These are phyloP conservation scores for Amaranthus tricolor DNA, from an alignment of 179 eudicot species.

Conservation along the genomic window DNA sequence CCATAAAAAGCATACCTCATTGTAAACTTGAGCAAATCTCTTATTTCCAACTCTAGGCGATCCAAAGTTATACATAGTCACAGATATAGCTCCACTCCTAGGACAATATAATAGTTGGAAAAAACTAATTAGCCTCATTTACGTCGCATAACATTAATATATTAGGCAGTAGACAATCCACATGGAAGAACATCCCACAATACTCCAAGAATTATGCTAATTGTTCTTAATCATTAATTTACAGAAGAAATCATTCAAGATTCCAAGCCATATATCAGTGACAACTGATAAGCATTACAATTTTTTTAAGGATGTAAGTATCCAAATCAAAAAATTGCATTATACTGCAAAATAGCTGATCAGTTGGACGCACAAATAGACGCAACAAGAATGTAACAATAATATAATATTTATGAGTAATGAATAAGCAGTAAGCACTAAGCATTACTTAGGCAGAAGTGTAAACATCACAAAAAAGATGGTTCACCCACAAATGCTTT, in stretches of 20 bases:
- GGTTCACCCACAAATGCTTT: too few relatives aligned
- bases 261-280: neutral
- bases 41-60: constrained; percentile 98
- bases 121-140: neutral
- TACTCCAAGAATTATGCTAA: neutral
- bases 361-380: neutral
- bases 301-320: neutral
- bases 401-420: neutral
- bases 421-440: too few relatives aligned
- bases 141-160: too few relatives aligned
- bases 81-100: constrained; percentile 71
- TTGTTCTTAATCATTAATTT: neutral
- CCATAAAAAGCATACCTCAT: constrained; percentile 53
- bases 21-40: constrained; percentile 79
- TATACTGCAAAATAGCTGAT: neutral
- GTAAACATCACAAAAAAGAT: too few relatives aligned
- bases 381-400: neutral
- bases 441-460: too few relatives aligned
- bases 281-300: neutral
- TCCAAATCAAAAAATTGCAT: neutral
- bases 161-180: too few relatives aligned
- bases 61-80: constrained; percentile 96
- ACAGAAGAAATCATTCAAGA: neutral
- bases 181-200: neutral
- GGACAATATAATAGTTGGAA: constrained; percentile 8